phyloP scores from a whole-genome alignment of 2,329 filamentous ascomycete species.

The Clarireedia homoeocarpa region DNA sequence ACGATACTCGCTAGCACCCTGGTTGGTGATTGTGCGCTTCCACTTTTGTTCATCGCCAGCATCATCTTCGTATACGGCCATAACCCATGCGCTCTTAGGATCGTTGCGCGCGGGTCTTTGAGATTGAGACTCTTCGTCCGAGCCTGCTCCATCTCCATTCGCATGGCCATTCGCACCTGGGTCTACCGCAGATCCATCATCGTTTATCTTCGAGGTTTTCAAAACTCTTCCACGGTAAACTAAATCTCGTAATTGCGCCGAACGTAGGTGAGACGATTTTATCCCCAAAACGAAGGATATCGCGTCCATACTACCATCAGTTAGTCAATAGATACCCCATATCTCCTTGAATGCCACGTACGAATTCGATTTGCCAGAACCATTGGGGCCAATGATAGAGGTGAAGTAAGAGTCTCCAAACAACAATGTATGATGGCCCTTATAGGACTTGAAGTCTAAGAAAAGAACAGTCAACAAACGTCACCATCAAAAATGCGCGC shows the following conservation, averaged over 20 bases:
- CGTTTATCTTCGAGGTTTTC: slow-evolving; percentile 86
- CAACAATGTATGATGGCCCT: slow-evolving; percentile 86
- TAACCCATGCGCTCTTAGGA: slow-evolving; percentile 94
- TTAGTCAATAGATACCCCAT: slow-evolving; percentile 19
- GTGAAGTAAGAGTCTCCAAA: slow-evolving; percentile 99
- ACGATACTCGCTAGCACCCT: slow-evolving; percentile 87
- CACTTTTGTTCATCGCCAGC: slow-evolving; percentile 90
- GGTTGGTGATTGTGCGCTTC: slow-evolving; percentile 88
- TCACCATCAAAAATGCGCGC: slow-evolving; percentile 1
- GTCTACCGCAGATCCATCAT: slow-evolving; percentile 61
- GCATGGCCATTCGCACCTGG: slow-evolving; percentile 50
- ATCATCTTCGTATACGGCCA: slow-evolving; percentile 98
- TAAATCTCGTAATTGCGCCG: slow-evolving; percentile 85
- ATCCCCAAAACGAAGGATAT: slow-evolving; percentile 98
- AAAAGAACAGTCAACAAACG: slow-evolving; percentile 13
- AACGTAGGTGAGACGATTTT: slow-evolving; percentile 96
- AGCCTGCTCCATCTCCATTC: slow-evolving; percentile 51
- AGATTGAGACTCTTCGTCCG: slow-evolving; percentile 49
- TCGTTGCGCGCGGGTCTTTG: slow-evolving; percentile 67
- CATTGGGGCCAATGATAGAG: slow-evolving; percentile 98
- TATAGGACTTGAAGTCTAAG: slow-evolving; percentile 97
- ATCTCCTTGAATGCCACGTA: slow-evolving; percentile 43
- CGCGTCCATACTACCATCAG: slow-evolving; percentile 76
- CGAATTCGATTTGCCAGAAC: slow-evolving; percentile 98
- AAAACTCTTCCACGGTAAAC: slow-evolving; percentile 94